phyloP scores from a whole-genome alignment of 352 stramenopile genomes.

The Phytopythium kandeliae region DNA sequence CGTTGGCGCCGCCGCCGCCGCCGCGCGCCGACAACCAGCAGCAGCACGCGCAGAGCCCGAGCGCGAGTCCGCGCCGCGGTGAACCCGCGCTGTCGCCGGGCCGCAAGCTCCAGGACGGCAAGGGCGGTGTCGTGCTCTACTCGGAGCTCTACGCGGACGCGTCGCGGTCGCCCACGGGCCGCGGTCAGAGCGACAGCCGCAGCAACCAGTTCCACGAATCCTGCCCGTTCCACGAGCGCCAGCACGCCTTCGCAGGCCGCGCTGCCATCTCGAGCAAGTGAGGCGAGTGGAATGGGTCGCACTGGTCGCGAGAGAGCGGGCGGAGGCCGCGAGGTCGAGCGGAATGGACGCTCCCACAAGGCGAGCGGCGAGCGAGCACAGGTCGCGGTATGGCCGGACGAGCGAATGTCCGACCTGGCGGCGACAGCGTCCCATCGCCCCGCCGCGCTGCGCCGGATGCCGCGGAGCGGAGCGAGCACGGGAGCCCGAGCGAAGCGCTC shows the following conservation, averaged over 20 bases:
- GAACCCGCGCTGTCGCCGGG: background rate
- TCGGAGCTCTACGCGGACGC: constrained; percentile 8
- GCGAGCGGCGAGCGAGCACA: background rate
- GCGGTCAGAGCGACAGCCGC: background rate
- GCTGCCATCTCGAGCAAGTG: background rate
- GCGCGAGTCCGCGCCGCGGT: background rate
- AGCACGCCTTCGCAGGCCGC: constrained; percentile 6
- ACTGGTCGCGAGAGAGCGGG: background rate
- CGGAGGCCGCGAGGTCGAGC: background rate
- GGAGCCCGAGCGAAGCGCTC: constrained; percentile 4
- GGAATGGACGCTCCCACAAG: constrained; percentile 1
- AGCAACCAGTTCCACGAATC: constrained; percentile 5
- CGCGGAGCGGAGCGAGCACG: background rate
- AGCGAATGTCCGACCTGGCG: background rate
- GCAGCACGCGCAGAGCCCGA: constrained; percentile 9
- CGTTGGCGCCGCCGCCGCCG: constrained; percentile 17
- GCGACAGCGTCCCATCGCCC: background rate
- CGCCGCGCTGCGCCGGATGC: no score
- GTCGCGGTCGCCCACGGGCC: background rate
- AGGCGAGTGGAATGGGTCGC: background rate
- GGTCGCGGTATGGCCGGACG: background rate
- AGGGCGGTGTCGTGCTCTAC: constrained; percentile 2
- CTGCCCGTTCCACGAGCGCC: constrained; percentile 5
- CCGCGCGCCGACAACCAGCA: constrained; percentile 22
- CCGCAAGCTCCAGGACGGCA: background rate